Percentiles rank a stretch among this genome's conserved stretches.
Evolutionary conservation across 202 grass and related monocot genomes (phyloP).

Genomic region (Panicum hallii): DNA sequence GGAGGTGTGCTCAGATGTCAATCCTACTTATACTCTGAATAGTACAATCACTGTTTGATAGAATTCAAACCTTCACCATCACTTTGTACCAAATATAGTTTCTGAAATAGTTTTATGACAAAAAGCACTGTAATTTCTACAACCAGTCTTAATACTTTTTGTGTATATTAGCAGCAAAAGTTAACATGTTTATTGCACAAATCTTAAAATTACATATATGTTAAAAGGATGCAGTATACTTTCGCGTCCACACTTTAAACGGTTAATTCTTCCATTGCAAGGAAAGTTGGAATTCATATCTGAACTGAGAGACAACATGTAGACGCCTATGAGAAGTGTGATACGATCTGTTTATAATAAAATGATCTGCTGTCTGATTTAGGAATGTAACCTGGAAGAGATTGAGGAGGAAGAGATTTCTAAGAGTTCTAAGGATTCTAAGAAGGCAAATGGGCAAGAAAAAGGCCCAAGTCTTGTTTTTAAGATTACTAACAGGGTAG

Average conservation of each 20-base stretch:
- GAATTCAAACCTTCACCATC: not conserved
- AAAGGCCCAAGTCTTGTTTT: conserved; percentile 91
- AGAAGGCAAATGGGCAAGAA: conserved; percentile 85
- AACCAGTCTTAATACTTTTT: not conserved
- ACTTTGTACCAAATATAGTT: not conserved
- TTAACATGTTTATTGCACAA: conserved; percentile 10
- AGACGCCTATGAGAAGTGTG: not conserved
- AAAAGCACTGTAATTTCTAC: not conserved
- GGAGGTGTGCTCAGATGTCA: conserved; percentile 65
- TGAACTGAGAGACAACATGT: conserved; percentile 31
- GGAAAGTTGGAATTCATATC: conserved; percentile 29
- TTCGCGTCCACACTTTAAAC: not conserved
- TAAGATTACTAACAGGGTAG: conserved; percentile 98
- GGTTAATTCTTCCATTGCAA: not conserved
- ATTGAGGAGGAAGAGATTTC: conserved; percentile 88
- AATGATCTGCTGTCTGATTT: conserved; percentile 41
- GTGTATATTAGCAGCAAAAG: not conserved
- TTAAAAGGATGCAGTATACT: conserved; percentile 14
- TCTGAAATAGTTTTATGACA: not conserved
- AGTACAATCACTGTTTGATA: not conserved
- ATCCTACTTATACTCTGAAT: conserved; percentile 25
- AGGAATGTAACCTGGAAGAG: conserved; percentile 99
- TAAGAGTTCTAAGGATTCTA: conserved; percentile 94
- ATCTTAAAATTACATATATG: conserved; percentile 5
- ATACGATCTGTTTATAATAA: conserved; percentile 33